Conservation (phyloP, 2,329 filamentous ascomycete genomes). For the Myriosclerotinia scirpicola region DNA sequence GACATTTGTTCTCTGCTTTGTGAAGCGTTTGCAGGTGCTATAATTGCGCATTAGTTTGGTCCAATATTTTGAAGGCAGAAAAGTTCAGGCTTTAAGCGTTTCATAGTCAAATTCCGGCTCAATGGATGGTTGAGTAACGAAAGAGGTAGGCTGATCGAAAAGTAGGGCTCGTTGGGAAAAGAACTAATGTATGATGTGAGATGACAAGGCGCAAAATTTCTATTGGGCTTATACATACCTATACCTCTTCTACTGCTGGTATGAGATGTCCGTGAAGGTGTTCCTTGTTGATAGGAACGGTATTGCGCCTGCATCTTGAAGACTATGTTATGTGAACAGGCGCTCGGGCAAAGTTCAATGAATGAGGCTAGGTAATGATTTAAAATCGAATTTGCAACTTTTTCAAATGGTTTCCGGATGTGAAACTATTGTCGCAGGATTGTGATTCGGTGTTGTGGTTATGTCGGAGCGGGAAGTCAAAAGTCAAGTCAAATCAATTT, state of each 20-base stretch:
- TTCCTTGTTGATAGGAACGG: constrained; percentile 24
- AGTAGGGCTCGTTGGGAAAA: constrained; percentile 40
- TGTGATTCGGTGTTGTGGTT: background rate
- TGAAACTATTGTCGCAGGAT: background rate
- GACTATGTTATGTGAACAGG: background rate
- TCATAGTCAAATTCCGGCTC: background rate
- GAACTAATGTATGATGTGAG: constrained; percentile 23
- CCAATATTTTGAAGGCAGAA: background rate
- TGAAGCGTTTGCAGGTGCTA: constrained; percentile 46
- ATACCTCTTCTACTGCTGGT: constrained; percentile 39
- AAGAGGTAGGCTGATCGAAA: background rate
- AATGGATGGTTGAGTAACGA: background rate
- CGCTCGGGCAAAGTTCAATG: background rate
- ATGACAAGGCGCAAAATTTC: constrained; percentile 26
- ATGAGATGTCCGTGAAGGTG: constrained; percentile 38
- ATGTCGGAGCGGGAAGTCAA: too few relatives aligned
- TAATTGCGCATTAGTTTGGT: constrained; percentile 21
- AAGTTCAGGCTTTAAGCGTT: background rate
- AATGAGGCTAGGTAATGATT: constrained; percentile 1
- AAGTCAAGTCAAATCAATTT: background rate
- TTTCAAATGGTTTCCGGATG: background rate
- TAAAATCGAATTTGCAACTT: background rate
- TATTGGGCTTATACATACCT: constrained; percentile 37
- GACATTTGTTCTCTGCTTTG: constrained; percentile 16
- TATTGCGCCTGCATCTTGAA: constrained; percentile 24